Percentiles rank a stretch among this genome's conserved stretches.
phyloP scores from a whole-genome alignment of 768 basidiomycete species.

The Boletus patriciae region DNA sequence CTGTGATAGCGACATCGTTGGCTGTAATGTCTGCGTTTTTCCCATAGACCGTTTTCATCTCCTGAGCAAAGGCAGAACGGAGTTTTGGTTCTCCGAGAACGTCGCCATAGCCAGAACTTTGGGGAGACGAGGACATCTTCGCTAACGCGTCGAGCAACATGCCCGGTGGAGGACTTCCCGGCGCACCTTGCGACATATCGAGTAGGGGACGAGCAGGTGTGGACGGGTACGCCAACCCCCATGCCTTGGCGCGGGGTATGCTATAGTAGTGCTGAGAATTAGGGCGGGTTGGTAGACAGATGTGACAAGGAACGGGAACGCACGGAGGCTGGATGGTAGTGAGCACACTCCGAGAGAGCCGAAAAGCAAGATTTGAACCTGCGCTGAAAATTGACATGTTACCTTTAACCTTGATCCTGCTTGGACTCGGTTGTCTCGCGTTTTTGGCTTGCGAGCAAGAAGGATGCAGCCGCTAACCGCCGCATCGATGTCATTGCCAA shows the following conservation, averaged over 20 bases:
- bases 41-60: slow-evolving; percentile 64
- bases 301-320: slow-evolving; percentile 4
- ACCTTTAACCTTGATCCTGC: background rate
- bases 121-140: slow-evolving; percentile 41
- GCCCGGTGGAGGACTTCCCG: slow-evolving; percentile 61
- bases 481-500: no score
- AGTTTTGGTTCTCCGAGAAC: slow-evolving; percentile 58
- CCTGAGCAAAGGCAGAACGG: slow-evolving; percentile 51
- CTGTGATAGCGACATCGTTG: slow-evolving; percentile 65
- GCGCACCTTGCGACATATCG: slow-evolving; percentile 77
- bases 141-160: slow-evolving; percentile 51
- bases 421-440: background rate
- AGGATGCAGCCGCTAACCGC: background rate
- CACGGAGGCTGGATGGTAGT: slow-evolving; percentile 50
- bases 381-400: slow-evolving; percentile 6
- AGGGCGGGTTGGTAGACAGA: background rate
- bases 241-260: slow-evolving; percentile 58
- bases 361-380: slow-evolving; percentile 25
- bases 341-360: slow-evolving; percentile 42
- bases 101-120: slow-evolving; percentile 54
- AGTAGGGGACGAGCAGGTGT: slow-evolving; percentile 51
- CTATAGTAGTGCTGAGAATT: slow-evolving; percentile 30
- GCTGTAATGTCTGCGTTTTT: slow-evolving; percentile 43
- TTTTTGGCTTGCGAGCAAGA: background rate
- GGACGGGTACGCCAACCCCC: slow-evolving; percentile 47